A percentile compares a stretch with the other conserved stretches of the same genome.
phyloP scores from a whole-genome alignment of 2,329 filamentous ascomycete genomes.

The Ophiostoma quercus region DNA sequence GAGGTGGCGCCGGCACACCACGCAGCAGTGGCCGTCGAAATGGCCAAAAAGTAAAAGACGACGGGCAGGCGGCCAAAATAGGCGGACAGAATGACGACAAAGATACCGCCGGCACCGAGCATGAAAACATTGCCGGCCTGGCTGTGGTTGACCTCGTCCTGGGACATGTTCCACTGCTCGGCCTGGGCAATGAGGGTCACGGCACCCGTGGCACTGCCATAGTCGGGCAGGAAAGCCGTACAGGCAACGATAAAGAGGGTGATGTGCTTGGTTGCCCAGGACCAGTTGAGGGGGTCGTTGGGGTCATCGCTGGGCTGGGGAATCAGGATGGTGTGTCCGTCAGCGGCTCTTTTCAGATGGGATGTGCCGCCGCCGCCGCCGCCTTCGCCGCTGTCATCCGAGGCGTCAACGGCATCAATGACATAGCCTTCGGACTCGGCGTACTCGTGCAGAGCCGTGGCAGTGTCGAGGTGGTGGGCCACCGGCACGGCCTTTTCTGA shows the following conservation, averaged over 20 bases:
- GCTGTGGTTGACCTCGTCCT: conserved; percentile 47
- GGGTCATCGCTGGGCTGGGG: conserved; percentile 49
- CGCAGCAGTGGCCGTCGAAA: conserved; percentile 38
- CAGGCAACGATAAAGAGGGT: conserved; percentile 46
- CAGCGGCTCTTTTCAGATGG: conserved; percentile 34
- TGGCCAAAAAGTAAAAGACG: conserved; percentile 39
- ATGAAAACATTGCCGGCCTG: conserved; percentile 50
- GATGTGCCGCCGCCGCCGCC: conserved; percentile 29
- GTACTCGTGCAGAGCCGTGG: conserved; percentile 33
- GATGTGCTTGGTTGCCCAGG: conserved; percentile 43
- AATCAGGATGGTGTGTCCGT: conserved; percentile 38
- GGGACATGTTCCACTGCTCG: conserved; percentile 44
- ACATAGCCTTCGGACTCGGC: conserved; percentile 38
- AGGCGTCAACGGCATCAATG: conserved; percentile 34
- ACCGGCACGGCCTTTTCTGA: conserved; percentile 10
- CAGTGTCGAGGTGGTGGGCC: background rate
- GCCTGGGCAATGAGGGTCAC: conserved; percentile 43
- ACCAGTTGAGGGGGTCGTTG: conserved; percentile 52
- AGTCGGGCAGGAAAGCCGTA: conserved; percentile 46
- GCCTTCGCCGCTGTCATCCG: conserved; percentile 25
- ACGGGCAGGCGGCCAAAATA: conserved; percentile 44
- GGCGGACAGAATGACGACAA: conserved; percentile 38
- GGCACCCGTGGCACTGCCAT: conserved; percentile 43
- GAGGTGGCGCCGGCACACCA: conserved; percentile 43
- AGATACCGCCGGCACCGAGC: conserved; percentile 41